Evolutionary conservation across 129 eudicot species (phyloP).

Genomic region (Chrysanthemum makinoi): DNA sequence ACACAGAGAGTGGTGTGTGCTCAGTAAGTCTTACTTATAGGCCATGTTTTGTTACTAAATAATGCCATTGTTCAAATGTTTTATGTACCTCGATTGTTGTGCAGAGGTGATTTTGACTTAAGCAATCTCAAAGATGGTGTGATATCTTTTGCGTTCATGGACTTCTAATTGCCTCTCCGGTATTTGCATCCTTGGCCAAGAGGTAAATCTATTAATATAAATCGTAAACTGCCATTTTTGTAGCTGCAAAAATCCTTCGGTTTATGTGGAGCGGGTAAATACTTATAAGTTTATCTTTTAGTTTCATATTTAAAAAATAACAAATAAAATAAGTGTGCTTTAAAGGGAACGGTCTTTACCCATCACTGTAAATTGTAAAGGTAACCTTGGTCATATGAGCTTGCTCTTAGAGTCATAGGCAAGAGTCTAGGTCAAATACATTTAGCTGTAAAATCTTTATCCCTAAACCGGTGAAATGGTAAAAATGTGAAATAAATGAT

Average conservation of each 20-base stretch:
- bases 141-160: conserved; percentile 83
- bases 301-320: background rate
- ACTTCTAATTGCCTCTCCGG: conserved; percentile 72
- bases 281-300: background rate
- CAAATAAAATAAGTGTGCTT: background rate
- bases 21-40: background rate
- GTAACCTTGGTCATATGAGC: background rate
- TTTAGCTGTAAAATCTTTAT: no score
- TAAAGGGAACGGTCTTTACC: background rate
- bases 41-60: background rate
- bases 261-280: background rate
- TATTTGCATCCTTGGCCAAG: conserved; percentile 46
- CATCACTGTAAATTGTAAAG: background rate
- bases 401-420: background rate
- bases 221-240: conserved; percentile 7
- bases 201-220: background rate
- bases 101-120: conserved; percentile 66
- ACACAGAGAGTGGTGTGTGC: conserved; percentile 37
- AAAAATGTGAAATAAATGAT: background rate
- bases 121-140: conserved; percentile 78
- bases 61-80: conserved; percentile 8
- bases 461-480: background rate
- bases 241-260: background rate
- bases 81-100: background rate
- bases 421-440: background rate